Percentiles rank a stretch among this genome's conserved stretches.
Conservation (phyloP, 805 yeast genomes). For the Naumovozyma baii region DNA sequence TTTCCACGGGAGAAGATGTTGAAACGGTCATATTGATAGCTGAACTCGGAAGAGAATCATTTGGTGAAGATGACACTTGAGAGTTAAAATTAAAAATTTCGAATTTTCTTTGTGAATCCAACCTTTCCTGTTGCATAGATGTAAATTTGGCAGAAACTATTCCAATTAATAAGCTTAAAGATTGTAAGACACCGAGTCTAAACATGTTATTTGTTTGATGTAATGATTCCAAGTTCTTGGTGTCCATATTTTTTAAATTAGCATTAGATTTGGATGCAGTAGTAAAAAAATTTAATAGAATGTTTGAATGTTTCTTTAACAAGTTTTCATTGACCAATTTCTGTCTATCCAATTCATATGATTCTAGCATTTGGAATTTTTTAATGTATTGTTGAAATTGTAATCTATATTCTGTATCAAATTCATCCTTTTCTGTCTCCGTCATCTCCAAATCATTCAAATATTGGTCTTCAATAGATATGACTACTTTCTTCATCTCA, state of each 20-base stretch:
- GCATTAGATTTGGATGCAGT: conserved; percentile 14
- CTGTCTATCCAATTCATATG: conserved; percentile 42
- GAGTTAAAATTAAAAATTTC: conserved; percentile 21
- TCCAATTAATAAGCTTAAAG: conserved; percentile 38
- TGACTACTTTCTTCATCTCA: conserved; percentile 24
- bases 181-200: conserved; percentile 41
- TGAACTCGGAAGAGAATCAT: conserved; percentile 1
- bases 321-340: conserved; percentile 19
- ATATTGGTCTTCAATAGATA: conserved; percentile 23
- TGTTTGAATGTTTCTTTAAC: neutral
- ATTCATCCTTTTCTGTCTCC: conserved; percentile 42
- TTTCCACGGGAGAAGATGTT: conserved; percentile 17
- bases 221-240: conserved; percentile 30
- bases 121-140: conserved; percentile 40
- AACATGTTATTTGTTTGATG: conserved; percentile 35
- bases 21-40: conserved; percentile 23
- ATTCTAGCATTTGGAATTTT: conserved; percentile 40
- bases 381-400: conserved; percentile 44
- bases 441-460: conserved; percentile 26
- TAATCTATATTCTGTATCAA: conserved; percentile 46
- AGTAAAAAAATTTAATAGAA: neutral
- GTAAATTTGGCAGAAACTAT: conserved; percentile 38
- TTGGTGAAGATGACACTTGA: neutral
- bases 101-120: conserved; percentile 30
- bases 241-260: conserved; percentile 22